phyloP scores from a whole-genome alignment of 179 eudicot species.

The Camellia oleifera region DNA sequence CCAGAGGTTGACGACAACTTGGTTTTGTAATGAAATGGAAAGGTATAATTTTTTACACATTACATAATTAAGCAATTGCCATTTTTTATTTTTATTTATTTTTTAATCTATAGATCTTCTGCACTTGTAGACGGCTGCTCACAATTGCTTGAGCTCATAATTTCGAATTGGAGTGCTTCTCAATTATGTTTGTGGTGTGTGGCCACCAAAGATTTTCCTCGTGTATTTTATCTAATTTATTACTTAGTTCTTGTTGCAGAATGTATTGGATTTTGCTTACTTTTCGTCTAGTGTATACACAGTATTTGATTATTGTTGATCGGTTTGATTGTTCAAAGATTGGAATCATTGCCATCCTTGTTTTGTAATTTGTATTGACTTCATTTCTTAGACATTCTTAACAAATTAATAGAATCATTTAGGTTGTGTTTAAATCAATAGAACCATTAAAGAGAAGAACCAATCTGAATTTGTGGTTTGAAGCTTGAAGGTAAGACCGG shows the following conservation, averaged over 20 bases:
- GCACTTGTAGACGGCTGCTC: neutral
- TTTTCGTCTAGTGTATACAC: neutral
- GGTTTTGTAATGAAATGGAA: neutral
- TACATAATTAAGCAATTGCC: neutral
- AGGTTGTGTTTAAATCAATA: too few species aligned
- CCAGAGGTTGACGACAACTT: constrained; percentile 22
- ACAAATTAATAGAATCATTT: too few species aligned
- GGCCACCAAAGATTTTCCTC: neutral
- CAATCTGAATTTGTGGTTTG: too few species aligned
- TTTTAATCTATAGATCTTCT: neutral
- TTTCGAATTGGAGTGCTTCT: neutral
- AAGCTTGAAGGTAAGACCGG: too few species aligned
- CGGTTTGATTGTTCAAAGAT: too few species aligned
- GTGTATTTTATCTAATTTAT: neutral
- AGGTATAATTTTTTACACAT: neutral
- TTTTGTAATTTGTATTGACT: too few species aligned
- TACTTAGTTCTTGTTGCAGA: neutral
- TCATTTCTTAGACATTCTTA: too few species aligned
- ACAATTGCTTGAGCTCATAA: neutral
- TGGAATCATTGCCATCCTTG: too few species aligned
- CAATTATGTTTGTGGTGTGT: neutral
- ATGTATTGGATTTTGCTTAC: neutral
- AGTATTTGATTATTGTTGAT: too few species aligned
- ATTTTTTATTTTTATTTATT: neutral
- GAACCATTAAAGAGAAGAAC: too few species aligned